Percentiles rank a stretch among this genome's conserved stretches.
phyloP scores from a whole-genome alignment of 2,329 filamentous ascomycete genomes.

The Penicillium sp. region DNA sequence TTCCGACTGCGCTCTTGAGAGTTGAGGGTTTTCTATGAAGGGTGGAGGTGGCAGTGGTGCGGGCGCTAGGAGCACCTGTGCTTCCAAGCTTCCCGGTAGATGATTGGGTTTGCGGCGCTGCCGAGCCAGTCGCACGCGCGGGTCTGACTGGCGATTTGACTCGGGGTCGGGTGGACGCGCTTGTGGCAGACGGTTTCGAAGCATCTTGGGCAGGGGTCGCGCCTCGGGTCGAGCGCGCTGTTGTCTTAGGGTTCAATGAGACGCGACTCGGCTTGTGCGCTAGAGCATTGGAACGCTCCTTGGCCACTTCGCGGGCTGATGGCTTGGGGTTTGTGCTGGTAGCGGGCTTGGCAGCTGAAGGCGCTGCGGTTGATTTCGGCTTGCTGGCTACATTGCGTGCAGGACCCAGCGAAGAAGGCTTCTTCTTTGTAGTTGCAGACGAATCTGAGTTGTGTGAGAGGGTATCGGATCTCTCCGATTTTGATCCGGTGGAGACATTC shows the following conservation, averaged over 20 bases:
- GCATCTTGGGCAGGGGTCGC: constrained; percentile 32
- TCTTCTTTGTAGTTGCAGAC: constrained; percentile 31
- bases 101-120: constrained; percentile 43
- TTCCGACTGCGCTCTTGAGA: constrained; percentile 29
- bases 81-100: constrained; percentile 38
- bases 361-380: constrained; percentile 4
- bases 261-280: constrained; percentile 35
- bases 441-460: constrained; percentile 21
- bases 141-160: constrained; percentile 44
- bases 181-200: constrained; percentile 26
- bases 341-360: constrained; percentile 23
- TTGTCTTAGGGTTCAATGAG: constrained; percentile 33
- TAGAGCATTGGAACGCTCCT: constrained; percentile 29
- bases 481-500: constrained; percentile 7
- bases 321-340: constrained; percentile 20
- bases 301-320: constrained; percentile 34
- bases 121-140: constrained; percentile 42
- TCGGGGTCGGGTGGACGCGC: constrained; percentile 29
- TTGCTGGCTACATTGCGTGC: constrained; percentile 27
- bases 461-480: constrained; percentile 4
- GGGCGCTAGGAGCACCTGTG: constrained; percentile 26
- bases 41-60: constrained; percentile 27
- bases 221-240: constrained; percentile 28
- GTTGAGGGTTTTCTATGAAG: constrained; percentile 41
- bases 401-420: constrained; percentile 33